Percentiles rank a stretch among this genome's conserved stretches.
Evolutionary conservation across 345 rosid species (phyloP).

Genomic region (Turritis glabra): DNA sequence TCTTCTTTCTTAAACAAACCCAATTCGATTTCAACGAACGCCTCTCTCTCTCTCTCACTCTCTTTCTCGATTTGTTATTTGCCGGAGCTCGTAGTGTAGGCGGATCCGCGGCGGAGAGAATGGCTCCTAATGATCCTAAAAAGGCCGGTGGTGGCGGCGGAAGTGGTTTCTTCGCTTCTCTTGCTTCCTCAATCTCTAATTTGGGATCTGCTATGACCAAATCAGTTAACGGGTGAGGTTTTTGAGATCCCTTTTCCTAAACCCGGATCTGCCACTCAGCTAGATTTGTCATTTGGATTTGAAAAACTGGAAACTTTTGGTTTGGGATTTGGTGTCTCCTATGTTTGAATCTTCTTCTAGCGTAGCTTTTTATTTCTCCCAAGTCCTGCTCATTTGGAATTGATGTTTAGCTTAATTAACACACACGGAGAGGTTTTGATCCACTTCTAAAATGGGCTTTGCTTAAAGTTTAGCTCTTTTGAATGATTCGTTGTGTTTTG

Average conservation of each 20-base stretch:
- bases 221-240: constrained; percentile 86
- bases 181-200: constrained; percentile 73
- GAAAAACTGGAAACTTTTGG: neutral
- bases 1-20: constrained; percentile 2
- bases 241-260: constrained; percentile 35
- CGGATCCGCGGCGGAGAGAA: constrained; percentile 37
- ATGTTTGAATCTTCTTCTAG: neutral
- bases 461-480: constrained; percentile 20
- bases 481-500: neutral
- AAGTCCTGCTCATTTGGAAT: neutral
- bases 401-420: constrained; percentile 1
- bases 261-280: constrained; percentile 29
- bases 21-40: neutral
- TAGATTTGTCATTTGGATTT: neutral
- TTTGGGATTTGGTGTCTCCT: neutral
- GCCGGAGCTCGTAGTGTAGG: constrained; percentile 10
- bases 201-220: constrained; percentile 76
- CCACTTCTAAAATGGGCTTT: neutral
- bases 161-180: constrained; percentile 83
- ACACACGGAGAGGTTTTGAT: neutral
- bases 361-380: neutral
- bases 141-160: constrained; percentile 36
- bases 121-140: constrained; percentile 83
- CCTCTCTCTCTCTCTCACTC: neutral
- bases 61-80: constrained; percentile 5